Evolutionary conservation across 495 filamentous ascomycete genomes (phyloP), one percentile per base, ranked within the genome.

Genomic region (Podospora tetraspora): DNA sequence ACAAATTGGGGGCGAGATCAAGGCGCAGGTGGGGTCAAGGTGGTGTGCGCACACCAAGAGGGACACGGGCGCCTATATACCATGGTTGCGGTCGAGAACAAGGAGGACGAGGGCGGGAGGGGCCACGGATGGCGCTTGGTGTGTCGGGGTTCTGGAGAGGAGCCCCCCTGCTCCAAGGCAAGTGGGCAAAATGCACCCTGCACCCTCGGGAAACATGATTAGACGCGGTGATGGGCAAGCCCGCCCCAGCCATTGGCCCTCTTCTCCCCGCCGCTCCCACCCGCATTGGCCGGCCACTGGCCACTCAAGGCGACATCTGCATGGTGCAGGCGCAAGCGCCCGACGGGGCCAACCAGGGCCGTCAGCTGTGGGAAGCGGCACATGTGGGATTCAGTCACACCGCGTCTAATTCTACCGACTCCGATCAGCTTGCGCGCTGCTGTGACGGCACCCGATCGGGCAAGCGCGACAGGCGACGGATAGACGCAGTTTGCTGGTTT

Each of bases 261-360:
- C 27, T 37, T 70, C 60, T 56, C 69, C 56, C 25, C 59, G 68
- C 60, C 27, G 11, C 27, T 29, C 13, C 23, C 57, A 30, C 57
- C 30, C 30, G 58, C 56, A 65, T 34, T 66, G 63, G 24, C 65
- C 30, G 65, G 23, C 23, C 68, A 72, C 30, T 64, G 65, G 23
- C 23, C 70, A 72, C 30, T 64, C 21, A 34, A 25, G 22, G 29
- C 34, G 21, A 27, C 21, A 43, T 22, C 64, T 75, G 74, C 70
- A 74, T 56, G 56, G 43, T 68, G 71, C 73, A 74, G 73, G 76
- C 77, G 74, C 74, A 76, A 74, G 77, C 77, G 77, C 77, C 72
- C 69, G 62, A 24, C 27, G 22, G 34, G 59, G 11, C 74, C 71
- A 76, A 75, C 75, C 6, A 29, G 4, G 29, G 68, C 65, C 43